Evolutionary conservation across 2,329 filamentous ascomycete species (phyloP), one percentile per base, ranked within the genome.

Genomic region (Coniochaeta prunicola): DNA sequence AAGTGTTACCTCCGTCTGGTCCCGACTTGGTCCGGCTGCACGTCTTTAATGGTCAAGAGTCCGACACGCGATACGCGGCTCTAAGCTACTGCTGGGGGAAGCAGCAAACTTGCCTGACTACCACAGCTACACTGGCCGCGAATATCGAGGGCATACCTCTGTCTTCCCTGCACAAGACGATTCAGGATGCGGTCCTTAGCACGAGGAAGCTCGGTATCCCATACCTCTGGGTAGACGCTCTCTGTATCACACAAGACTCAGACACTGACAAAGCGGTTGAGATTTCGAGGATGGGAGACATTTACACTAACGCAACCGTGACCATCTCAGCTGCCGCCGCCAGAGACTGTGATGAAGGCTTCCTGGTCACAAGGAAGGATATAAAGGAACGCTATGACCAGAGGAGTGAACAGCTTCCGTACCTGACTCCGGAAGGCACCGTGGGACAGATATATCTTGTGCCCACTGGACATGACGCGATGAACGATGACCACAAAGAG

Each of bases 241-340:
- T n/a, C n/a, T n/a, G n/a, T n/a, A n/a, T n/a, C n/a, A n/a, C n/a
- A n/a, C n/a, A n/a, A n/a, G n/a, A n/a, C n/a, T n/a, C n/a, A n/a
- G n/a, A n/a, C n/a, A n/a, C n/a, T n/a, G n/a, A n/a, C n/a, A n/a
- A n/a, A n/a, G n/a, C n/a, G n/a, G n/a, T n/a, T n/a, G n/a, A n/a
- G n/a, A n/a, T n/a, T n/a, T n/a, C n/a, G n/a, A n/a, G n/a, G n/a
- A n/a, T n/a, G n/a, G n/a, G n/a, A n/a, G n/a, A n/a, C n/a, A n/a
- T n/a, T n/a, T n/a, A n/a, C n/a, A n/a, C n/a, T n/a, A n/a, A n/a
- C n/a, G n/a, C n/a, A n/a, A n/a, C 9, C 17, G 30, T 34, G 30
- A 56, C 54, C n/a, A 56, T 56, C 54, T 56, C 54, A 8, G 33
- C 54, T 21, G 54, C 54, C 4, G 33, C 33, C 21, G 54, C 54